Evolutionary conservation across 169 alveolate species (phyloP).

Genomic region (Cryptosporidium tyzzeri): DNA sequence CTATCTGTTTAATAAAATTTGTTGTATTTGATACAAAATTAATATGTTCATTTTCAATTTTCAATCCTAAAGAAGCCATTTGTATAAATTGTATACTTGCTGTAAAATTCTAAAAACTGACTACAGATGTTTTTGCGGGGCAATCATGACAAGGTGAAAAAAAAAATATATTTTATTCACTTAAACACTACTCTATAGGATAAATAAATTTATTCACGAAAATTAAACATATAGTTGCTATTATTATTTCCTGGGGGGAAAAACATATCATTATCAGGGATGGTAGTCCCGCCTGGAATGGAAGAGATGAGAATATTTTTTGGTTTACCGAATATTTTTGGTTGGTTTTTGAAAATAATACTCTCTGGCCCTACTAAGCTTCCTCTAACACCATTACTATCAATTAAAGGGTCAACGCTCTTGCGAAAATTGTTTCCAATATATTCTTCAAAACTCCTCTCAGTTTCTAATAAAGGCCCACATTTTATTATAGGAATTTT

Average conservation of each 20-base stretch:
- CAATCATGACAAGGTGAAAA: background rate
- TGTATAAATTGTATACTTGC: too few relatives aligned
- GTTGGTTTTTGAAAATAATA: conserved; percentile 11
- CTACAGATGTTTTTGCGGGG: conserved; percentile 8
- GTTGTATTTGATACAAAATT: conserved; percentile 65
- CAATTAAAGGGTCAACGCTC: conserved; percentile 43
- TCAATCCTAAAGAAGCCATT: conserved; percentile 49
- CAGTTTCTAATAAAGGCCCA: background rate
- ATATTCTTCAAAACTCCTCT: background rate
- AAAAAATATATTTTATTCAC: too few relatives aligned
- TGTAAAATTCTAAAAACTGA: background rate
- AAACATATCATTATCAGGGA: conserved; percentile 52
- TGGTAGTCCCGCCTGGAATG: conserved; percentile 31
- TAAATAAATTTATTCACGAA: background rate
- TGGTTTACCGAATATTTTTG: conserved; percentile 4
- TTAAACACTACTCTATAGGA: background rate
- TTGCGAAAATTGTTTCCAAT: conserved; percentile 11
- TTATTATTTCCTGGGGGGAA: conserved; percentile 55
- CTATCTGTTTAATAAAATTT: conserved; percentile 86
- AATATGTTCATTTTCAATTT: conserved; percentile 22
- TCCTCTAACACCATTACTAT: conserved; percentile 50
- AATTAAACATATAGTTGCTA: background rate
- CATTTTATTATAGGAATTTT: background rate
- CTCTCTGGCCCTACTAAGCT: conserved; percentile 67
- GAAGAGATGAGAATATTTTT: conserved; percentile 38